Conservation (phyloP, 2,329 filamentous ascomycete genomes). For the Biscogniauxia marginata region DNA sequence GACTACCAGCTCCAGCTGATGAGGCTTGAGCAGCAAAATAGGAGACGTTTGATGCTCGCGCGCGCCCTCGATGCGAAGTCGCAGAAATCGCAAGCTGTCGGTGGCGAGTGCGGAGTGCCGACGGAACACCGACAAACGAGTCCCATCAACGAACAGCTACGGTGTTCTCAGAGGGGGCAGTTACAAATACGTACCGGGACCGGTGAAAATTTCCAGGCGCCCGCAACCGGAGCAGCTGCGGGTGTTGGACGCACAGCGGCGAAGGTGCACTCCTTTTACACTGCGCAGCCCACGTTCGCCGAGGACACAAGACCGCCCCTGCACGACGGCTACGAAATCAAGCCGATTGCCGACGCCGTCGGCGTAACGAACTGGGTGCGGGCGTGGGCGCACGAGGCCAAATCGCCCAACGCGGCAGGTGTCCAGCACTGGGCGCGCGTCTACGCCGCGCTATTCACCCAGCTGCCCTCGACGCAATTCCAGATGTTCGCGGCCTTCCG, state of each 20-base stretch:
- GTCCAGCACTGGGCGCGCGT: conserved; percentile 12
- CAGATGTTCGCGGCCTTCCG: conserved; percentile 11
- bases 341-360: not conserved
- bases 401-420: not conserved
- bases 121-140: too few species aligned
- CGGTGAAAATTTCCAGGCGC: too few species aligned
- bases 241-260: too few species aligned
- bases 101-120: too few species aligned
- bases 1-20: conserved; percentile 64
- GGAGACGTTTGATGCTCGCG: conserved; percentile 50
- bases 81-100: not conserved
- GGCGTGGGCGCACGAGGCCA: conserved; percentile 10
- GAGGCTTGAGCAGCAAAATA: conserved; percentile 61
- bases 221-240: too few species aligned
- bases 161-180: too few species aligned
- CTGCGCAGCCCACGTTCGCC: not conserved
- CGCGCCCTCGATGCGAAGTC: too few species aligned
- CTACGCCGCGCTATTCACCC: conserved; percentile 5
- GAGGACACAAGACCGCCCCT: conserved; percentile 41
- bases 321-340: conserved; percentile 33
- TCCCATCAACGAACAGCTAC: too few species aligned
- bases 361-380: conserved; percentile 11
- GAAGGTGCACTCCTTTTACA: not conserved
- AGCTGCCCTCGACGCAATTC: conserved; percentile 13
- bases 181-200: too few species aligned